Evolutionary conservation across 768 basidiomycete species (phyloP), one percentile per base, ranked within the genome.

Genomic region (Dentipellis fragilis): DNA sequence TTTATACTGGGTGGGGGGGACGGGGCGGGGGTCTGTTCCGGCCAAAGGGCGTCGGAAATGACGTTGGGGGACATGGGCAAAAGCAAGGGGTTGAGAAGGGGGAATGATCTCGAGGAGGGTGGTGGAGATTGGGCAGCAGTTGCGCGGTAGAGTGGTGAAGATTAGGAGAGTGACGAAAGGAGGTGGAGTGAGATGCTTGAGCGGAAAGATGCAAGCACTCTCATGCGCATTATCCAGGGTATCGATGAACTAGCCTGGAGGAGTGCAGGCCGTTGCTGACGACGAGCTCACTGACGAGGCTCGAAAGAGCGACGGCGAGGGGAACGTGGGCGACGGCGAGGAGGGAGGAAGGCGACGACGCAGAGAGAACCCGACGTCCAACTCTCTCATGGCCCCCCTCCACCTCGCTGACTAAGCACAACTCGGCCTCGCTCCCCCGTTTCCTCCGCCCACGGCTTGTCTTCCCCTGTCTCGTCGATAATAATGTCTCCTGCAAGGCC

Each of bases 21-120:
- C 46, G 57, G 65, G 11, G 62, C 35, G 12, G 70, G 54, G 0
- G 79, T 81, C 65, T 65, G 70, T 10, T 57, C 58, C 37, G 80
- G 81, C 78, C 77, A 78, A 51, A 71, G 76, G 48, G 60, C 64
- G 55, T 69, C 64, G 62, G 68, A 57, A 14, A n/a, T 68, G 63
- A 54, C 48, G 57, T 66, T 64, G 47, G 68, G 58, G 46, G 69
- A 50, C 77, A 80, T 80, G 14, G 56, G 51, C 35, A 53, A 57
- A 52, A 19, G 56, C 17, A 17, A 12, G 63, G 62, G 46, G 51
- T 50, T 22, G 57, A 60, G 64, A 60, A 62, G 60, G 57, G 56
- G 55, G 58, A 50, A 39, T 29, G 34, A 35, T 21, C 16, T 37
- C 39, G 62, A 62, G 62, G 58, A 62, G 62, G 57, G 50, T 47